Evolutionary conservation across 2,329 filamentous ascomycete genomes (phyloP).

Genomic region (Gliomastix tumulicola): DNA sequence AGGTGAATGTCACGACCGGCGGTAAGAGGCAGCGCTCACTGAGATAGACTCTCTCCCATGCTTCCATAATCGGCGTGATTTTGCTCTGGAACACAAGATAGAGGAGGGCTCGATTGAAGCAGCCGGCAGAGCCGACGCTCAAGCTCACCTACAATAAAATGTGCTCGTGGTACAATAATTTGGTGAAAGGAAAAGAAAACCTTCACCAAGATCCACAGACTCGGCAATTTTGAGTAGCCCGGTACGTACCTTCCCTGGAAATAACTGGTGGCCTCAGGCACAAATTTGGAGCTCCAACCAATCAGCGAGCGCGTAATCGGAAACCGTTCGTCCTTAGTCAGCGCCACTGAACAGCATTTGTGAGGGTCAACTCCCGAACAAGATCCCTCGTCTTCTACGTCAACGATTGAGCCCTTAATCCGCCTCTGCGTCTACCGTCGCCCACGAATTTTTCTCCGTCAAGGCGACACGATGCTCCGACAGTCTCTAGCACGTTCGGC

Average conservation of each 20-base stretch:
- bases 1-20: slow-evolving; percentile 62
- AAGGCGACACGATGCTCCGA: slow-evolving; percentile 62
- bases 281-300: slow-evolving; percentile 18
- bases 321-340: too few species aligned
- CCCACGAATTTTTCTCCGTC: slow-evolving; percentile 34
- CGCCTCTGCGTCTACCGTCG: slow-evolving; percentile 20
- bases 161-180: slow-evolving; percentile 59
- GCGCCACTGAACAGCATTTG: slow-evolving; percentile 28
- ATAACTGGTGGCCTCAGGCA: slow-evolving; percentile 38
- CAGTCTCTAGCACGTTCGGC: slow-evolving; percentile 61
- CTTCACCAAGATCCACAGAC: slow-evolving; percentile 6
- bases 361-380: slow-evolving; percentile 16
- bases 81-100: slow-evolving; percentile 65
- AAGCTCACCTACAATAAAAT: slow-evolving; percentile 68
- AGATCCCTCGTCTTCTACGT: slow-evolving; percentile 26
- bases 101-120: slow-evolving; percentile 59
- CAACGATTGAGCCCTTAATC: slow-evolving; percentile 31
- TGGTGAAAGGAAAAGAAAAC: slow-evolving; percentile 32
- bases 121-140: slow-evolving; percentile 31
- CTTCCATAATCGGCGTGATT: slow-evolving; percentile 63
- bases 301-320: slow-evolving; percentile 36
- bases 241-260: too few species aligned
- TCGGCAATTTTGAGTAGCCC: slow-evolving; percentile 1
- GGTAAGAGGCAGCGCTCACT: slow-evolving; percentile 64
- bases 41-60: slow-evolving; percentile 53